Conservation (phyloP, 1,139 yeast species). For the Magnusiomyces suaveolens region DNA sequence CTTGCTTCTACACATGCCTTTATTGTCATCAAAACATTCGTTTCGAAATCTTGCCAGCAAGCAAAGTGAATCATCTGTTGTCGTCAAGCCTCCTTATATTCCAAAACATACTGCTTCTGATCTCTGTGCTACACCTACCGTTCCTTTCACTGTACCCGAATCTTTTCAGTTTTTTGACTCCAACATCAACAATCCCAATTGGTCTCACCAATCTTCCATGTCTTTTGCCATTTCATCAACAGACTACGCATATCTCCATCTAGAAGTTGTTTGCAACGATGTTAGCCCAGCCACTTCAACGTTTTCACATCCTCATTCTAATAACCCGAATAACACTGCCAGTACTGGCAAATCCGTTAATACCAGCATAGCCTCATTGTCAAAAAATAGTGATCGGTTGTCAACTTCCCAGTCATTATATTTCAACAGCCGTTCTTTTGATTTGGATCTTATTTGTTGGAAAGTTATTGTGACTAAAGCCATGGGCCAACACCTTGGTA, state of each 20-base stretch:
- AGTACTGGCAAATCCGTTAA: not conserved
- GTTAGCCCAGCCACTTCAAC: not conserved
- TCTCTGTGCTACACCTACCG: not conserved
- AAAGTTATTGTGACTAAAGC: slow-evolving; percentile 32
- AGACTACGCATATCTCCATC: slow-evolving; percentile 34
- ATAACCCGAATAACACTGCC: not conserved
- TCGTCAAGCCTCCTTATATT: not conserved
- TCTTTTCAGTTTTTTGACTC: not conserved
- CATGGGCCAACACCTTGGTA: slow-evolving; percentile 34
- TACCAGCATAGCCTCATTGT: not conserved
- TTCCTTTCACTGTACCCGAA: slow-evolving; percentile 1
- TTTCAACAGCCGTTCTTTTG: slow-evolving; percentile 6
- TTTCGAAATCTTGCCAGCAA: not conserved
- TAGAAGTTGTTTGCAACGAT: slow-evolving; percentile 20
- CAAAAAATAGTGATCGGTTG: not conserved
- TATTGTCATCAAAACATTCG: slow-evolving; percentile 2
- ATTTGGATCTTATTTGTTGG: slow-evolving; percentile 38
- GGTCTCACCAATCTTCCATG: not conserved
- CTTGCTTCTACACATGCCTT: not conserved
- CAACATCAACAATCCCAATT: not conserved
- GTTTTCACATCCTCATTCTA: not conserved
- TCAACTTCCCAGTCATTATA: not conserved
- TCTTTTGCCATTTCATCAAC: slow-evolving; percentile 23
- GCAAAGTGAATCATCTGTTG: not conserved
- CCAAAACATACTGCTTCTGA: not conserved